Percentiles rank a stretch among this genome's conserved stretches.
These are phyloP conservation scores for Pisolithus microcarpus DNA, from an alignment of 768 basidiomycete species.

Conservation along the genomic window DNA sequence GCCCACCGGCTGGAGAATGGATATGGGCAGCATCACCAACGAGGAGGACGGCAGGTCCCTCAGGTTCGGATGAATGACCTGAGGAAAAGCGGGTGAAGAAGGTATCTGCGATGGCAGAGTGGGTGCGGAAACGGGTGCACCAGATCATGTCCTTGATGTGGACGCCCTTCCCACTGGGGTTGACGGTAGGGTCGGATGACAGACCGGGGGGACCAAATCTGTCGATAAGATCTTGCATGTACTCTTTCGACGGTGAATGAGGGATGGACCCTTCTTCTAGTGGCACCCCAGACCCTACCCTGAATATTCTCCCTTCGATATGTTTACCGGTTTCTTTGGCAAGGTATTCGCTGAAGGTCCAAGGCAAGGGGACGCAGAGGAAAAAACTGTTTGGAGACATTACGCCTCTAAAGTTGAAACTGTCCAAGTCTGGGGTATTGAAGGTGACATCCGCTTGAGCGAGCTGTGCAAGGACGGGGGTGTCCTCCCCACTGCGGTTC, in stretches of 20 bases:
- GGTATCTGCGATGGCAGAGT: conserved; percentile 36
- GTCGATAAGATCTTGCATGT: conserved; percentile 39
- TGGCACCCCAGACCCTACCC: conserved; percentile 37
- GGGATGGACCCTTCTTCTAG: conserved; percentile 29
- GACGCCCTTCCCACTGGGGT: conserved; percentile 23
- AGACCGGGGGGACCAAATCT: conserved; percentile 30
- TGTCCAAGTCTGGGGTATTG: conserved; percentile 3
- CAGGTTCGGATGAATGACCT: not conserved
- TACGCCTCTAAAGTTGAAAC: conserved; percentile 12
- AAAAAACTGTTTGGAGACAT: conserved; percentile 27
- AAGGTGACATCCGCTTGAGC: conserved; percentile 43
- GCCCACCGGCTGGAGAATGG: conserved; percentile 49
- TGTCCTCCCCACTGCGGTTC: conserved; percentile 15
- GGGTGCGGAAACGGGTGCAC: conserved; percentile 43
- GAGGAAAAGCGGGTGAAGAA: conserved; percentile 27
- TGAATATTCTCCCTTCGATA: conserved; percentile 23
- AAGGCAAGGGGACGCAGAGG: conserved; percentile 32
- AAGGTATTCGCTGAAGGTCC: conserved; percentile 16
- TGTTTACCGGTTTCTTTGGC: conserved; percentile 4
- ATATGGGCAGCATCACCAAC: conserved; percentile 47
- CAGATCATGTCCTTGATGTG: conserved; percentile 34
- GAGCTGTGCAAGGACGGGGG: conserved; percentile 32
- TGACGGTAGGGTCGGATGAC: conserved; percentile 30
- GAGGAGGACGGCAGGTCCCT: conserved; percentile 21
- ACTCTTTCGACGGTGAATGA: conserved; percentile 30